Evolutionary conservation across 108 stramenopile genomes (phyloP).

Genomic region (Discostella stelligeroides): DNA sequence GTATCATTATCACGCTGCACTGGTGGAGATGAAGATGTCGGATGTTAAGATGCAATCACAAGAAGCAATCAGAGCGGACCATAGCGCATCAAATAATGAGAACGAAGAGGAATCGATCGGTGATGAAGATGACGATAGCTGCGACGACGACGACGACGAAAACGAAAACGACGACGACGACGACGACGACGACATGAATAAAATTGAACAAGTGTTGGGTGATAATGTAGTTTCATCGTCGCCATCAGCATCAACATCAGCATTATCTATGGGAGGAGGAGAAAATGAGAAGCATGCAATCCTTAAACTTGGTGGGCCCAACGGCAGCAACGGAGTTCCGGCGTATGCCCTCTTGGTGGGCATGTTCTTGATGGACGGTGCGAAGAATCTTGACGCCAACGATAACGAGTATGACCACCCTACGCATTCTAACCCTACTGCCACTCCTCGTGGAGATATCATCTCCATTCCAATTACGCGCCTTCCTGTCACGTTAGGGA

Average conservation of each 20-base stretch:
- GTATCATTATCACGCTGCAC: no score
- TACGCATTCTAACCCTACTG: neutral
- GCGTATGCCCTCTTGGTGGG: conserved; percentile 29
- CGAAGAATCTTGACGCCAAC: neutral
- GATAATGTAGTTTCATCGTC: no score
- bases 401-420: neutral
- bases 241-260: no score
- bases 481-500: conserved; percentile 65
- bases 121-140: neutral
- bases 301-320: neutral
- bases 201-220: no score
- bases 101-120: neutral
- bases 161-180: neutral
- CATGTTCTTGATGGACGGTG: neutral
- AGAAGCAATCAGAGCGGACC: no score
- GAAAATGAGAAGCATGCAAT: no score
- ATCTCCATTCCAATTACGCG: conserved; percentile 60
- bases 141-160: neutral
- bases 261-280: no score
- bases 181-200: neutral
- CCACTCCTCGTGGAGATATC: conserved; percentile 7
- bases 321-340: neutral
- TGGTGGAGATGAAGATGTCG: no score
- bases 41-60: no score
- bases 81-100: neutral